These are phyloP conservation scores for Tricholomella constricta DNA, from an alignment of 768 basidiomycete species.

Conservation along the genomic window DNA sequence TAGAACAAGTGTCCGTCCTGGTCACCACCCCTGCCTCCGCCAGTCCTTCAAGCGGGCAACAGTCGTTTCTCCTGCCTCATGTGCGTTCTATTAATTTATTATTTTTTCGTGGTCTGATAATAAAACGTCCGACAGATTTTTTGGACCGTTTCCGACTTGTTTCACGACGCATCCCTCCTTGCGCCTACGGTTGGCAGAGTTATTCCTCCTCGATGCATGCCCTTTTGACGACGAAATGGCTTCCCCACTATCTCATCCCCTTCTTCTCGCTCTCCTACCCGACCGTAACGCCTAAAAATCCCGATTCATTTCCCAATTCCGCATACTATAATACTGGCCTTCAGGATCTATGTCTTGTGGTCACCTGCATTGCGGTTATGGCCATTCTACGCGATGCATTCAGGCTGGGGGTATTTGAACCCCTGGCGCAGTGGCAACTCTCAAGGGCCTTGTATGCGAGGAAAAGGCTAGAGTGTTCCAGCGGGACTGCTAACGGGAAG, in stretches of 20 bases:
- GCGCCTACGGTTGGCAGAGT: constrained; percentile 25
- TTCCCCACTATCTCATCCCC: constrained; percentile 58
- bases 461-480: constrained; percentile 17
- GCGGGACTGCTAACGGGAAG: constrained; percentile 25
- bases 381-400: constrained; percentile 81
- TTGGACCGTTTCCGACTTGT: too few species aligned
- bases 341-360: constrained; percentile 76
- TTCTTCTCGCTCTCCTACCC: constrained; percentile 80
- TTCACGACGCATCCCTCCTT: neutral
- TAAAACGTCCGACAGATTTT: constrained; percentile 14
- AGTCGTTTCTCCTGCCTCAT: neutral
- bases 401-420: constrained; percentile 74
- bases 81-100: neutral
- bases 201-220: constrained; percentile 17
- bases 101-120: constrained; percentile 16
- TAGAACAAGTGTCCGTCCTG: constrained; percentile 1
- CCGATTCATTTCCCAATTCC: constrained; percentile 75
- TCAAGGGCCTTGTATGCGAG: constrained; percentile 47
- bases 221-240: constrained; percentile 31
- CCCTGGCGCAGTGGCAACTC: constrained; percentile 80
- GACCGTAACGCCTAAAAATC: constrained; percentile 48
- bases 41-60: neutral
- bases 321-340: constrained; percentile 72
- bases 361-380: constrained; percentile 84
- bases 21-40: neutral